These are phyloP conservation scores for Bipolaris sorokiniana DNA, from an alignment of 2,329 filamentous ascomycete species.

Conservation along the genomic window DNA sequence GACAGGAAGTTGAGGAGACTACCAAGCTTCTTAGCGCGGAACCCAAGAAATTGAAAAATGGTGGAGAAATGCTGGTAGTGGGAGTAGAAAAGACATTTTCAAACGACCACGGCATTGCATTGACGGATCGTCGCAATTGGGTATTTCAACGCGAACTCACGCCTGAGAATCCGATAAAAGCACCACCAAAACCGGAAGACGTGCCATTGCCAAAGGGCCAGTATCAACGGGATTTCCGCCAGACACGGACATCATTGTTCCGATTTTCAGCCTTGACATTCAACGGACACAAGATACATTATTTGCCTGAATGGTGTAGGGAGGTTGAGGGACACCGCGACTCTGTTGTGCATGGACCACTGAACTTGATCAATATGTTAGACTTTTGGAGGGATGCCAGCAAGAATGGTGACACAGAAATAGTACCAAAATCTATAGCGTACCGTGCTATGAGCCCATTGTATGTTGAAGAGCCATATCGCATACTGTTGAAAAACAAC, in stretches of 20 bases:
- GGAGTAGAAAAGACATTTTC: constrained; percentile 62
- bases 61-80: constrained; percentile 64
- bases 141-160: constrained; percentile 54
- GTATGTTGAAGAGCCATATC: constrained; percentile 41
- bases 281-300: constrained; percentile 91
- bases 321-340: constrained; percentile 75
- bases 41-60: constrained; percentile 57
- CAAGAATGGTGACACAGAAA: constrained; percentile 18
- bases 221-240: constrained; percentile 62
- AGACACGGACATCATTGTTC: constrained; percentile 76
- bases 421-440: constrained; percentile 33
- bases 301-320: constrained; percentile 74
- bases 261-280: constrained; percentile 90
- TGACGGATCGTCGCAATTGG: constrained; percentile 47
- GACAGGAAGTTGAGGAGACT: constrained; percentile 51
- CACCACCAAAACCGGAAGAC: constrained; percentile 23
- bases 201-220: constrained; percentile 27
- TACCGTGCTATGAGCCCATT: constrained; percentile 44
- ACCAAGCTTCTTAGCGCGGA: constrained; percentile 55
- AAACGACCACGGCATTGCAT: constrained; percentile 38
- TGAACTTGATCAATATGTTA: constrained; percentile 65
- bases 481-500: constrained; percentile 29
- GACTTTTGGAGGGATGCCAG: constrained; percentile 43
- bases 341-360: constrained; percentile 84
- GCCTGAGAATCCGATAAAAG: constrained; percentile 46